Conservation (phyloP, 129 eudicot genomes). For the Cynara cardunculus region DNA sequence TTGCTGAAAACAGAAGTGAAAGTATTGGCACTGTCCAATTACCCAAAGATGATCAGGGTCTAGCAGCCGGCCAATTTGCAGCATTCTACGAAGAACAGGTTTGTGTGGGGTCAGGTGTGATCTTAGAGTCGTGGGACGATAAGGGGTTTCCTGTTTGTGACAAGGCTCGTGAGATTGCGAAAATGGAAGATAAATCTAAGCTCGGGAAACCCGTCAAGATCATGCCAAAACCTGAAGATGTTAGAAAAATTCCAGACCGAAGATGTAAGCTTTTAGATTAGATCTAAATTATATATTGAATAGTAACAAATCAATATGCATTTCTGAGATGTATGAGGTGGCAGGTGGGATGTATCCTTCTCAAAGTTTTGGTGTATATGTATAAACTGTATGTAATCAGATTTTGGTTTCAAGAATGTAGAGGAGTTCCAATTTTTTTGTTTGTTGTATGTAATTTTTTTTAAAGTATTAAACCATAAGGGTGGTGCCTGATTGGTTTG, state of each 20-base stretch:
- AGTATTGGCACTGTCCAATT: constrained; percentile 67
- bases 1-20: constrained; percentile 38
- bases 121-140: constrained; percentile 92
- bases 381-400: neutral
- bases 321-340: neutral
- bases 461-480: no score
- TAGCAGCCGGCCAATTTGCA: constrained; percentile 98
- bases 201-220: constrained; percentile 94
- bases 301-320: neutral
- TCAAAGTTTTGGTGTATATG: neutral
- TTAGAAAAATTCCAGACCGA: constrained; percentile 9
- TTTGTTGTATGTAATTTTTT: neutral
- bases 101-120: constrained; percentile 95
- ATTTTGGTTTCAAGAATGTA: neutral
- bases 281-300: neutral
- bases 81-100: constrained; percentile 64
- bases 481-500: neutral
- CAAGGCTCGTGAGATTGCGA: constrained; percentile 77
- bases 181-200: constrained; percentile 73
- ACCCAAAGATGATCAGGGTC: constrained; percentile 89
- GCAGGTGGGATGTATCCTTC: neutral
- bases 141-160: constrained; percentile 75
- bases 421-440: neutral
- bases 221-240: constrained; percentile 39
- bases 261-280: constrained; percentile 11